Evolutionary conservation across 2,329 filamentous ascomycete species (phyloP).

Genomic region (Colletotrichum simmondsii): DNA sequence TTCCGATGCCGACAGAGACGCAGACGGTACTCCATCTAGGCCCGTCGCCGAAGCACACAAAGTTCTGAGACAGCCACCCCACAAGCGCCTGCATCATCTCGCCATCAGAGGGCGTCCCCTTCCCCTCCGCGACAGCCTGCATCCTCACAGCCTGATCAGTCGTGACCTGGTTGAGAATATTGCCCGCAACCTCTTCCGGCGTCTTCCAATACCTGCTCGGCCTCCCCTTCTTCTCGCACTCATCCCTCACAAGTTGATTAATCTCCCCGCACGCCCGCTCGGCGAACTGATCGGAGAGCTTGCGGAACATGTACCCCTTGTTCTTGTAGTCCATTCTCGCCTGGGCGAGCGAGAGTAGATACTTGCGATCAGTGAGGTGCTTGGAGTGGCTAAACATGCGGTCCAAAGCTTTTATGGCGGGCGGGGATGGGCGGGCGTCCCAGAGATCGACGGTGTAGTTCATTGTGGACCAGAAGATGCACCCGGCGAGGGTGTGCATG

Average conservation of each 20-base stretch:
- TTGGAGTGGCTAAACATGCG: conserved; percentile 13
- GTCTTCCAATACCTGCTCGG: conserved; percentile 26
- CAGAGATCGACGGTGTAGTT: conserved; percentile 29
- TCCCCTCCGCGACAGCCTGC: conserved; percentile 13
- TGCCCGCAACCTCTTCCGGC: conserved; percentile 14
- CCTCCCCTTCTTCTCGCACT: neutral
- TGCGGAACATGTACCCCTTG: conserved; percentile 30
- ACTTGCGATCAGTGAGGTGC: neutral
- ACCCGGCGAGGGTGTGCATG: conserved; percentile 22
- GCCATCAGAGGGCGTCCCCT: neutral
- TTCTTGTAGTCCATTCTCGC: conserved; percentile 23
- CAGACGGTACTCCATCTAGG: conserved; percentile 24
- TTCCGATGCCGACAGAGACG: conserved; percentile 19
- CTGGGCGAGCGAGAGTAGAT: conserved; percentile 20
- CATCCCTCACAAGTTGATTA: neutral
- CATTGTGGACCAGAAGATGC: conserved; percentile 35
- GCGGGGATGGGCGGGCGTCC: conserved; percentile 10
- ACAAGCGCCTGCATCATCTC: conserved; percentile 1
- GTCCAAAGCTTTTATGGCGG: neutral
- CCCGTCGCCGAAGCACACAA: conserved; percentile 29
- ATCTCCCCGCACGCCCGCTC: conserved; percentile 4
- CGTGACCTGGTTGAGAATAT: neutral
- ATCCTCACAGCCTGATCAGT: neutral
- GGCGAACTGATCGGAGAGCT: conserved; percentile 25
- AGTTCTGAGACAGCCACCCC: conserved; percentile 13